Base-by-base conservation (phyloP, 2,329 filamentous ascomycete genomes). In the Leptographium lundbergii region DNA sequence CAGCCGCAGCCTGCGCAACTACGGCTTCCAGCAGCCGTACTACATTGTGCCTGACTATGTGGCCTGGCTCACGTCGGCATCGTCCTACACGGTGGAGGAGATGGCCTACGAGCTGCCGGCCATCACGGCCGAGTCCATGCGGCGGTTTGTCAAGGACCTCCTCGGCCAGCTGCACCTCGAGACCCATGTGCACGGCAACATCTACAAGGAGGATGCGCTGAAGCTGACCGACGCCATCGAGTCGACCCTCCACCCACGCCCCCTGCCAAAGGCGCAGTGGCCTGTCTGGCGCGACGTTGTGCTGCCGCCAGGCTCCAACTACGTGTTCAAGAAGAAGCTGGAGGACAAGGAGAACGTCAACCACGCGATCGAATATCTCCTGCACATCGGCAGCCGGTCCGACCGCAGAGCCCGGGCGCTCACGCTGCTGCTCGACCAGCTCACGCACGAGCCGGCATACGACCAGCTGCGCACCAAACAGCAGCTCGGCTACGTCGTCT, bases 401-500 rank as follows among this genome's bases (percentile, higher is more conserved):
- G 85, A 95, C 67, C 80, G 85, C n/a, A 69, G 72, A 6, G 72
- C 88, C 14, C 83, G 90, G 22, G 88, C 91, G 17, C 91, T 88
- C 71, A 80, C 89, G 0, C 77, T 95, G 50, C 78, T 99, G 6
- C 80, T 96, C 50, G 87, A 89, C 29, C 94, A 97, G 72, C 88
- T 99, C 74, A 85, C 90, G 0, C 88, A 95, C 59, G 94, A 99
- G 73, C 91, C 91, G 4, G 88, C 88, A 10, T 99, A 97, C 69
- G 90, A 99, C 72, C 91, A 95, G 70, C 79, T 99, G 9, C 84
- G 94, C 56, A 97, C 94, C 51, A 96, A 97, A 72, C 92, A 99
- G 71, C 92, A 99, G 73, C 85, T 99, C 7, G 94, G 94, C 14
- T 99, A 99, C 66, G 89, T 99, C 57, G 92, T 99, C 0, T 96